Conservation (phyloP, 768 basidiomycete species). For the Mycena latifolia region DNA sequence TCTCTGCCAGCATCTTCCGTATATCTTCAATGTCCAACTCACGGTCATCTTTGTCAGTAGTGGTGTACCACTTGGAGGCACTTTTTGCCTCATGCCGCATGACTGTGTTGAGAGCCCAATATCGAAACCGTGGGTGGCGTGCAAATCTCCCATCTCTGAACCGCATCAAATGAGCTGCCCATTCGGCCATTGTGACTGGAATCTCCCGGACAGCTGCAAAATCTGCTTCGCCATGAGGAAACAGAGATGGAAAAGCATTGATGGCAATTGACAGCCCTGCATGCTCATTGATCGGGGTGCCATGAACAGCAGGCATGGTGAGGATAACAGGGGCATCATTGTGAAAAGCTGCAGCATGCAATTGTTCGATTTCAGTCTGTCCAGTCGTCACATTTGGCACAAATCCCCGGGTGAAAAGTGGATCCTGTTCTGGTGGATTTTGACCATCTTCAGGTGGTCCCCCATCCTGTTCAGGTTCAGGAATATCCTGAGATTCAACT, state of each 20-base stretch:
- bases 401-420: conserved; percentile 22
- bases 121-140: conserved; percentile 36
- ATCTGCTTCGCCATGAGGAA: conserved; percentile 38
- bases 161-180: conserved; percentile 34
- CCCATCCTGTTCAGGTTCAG: background rate
- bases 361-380: conserved; percentile 33
- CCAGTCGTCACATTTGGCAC: conserved; percentile 21
- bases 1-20: conserved; percentile 27
- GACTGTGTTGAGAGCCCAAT: conserved; percentile 38
- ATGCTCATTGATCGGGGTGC: conserved; percentile 32
- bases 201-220: conserved; percentile 15
- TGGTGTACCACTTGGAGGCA: conserved; percentile 29
- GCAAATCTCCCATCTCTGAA: conserved; percentile 40
- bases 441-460: conserved; percentile 18
- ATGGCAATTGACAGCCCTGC: conserved; percentile 23
- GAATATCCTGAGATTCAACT: conserved; percentile 13
- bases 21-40: conserved; percentile 34
- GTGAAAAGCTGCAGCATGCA: conserved; percentile 29
- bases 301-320: conserved; percentile 26
- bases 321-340: conserved; percentile 21
- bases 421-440: conserved; percentile 3
- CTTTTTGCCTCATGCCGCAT: conserved; percentile 23
- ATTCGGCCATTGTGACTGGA: conserved; percentile 35
- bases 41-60: conserved; percentile 32
- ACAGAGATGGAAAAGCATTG: conserved; percentile 42